A percentile compares a stretch with the other conserved stretches of the same genome.
Conservation (phyloP, 116 monocot species). For the Cymodocea nodosa region DNA sequence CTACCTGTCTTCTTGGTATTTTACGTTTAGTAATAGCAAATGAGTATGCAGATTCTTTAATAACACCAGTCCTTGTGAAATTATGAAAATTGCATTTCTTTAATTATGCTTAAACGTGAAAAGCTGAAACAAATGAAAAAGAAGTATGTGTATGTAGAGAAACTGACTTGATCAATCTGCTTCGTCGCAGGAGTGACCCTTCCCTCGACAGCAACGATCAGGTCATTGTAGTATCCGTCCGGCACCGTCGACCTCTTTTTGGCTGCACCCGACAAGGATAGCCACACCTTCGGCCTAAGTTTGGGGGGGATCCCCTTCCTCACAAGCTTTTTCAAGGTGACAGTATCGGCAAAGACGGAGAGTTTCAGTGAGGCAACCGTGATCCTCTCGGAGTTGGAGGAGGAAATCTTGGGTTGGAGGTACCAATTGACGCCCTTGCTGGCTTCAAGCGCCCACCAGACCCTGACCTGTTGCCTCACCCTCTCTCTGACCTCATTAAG, state of each 20-base stretch:
- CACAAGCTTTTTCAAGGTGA: slow-evolving; percentile 56
- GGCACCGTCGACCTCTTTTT: slow-evolving; percentile 94
- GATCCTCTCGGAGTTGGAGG: slow-evolving; percentile 33
- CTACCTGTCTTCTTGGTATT: no score
- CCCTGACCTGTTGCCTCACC: slow-evolving; percentile 65
- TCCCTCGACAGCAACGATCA: slow-evolving; percentile 67
- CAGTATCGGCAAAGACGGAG: slow-evolving; percentile 49
- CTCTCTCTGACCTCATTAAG: slow-evolving; percentile 92
- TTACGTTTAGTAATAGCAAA: no score
- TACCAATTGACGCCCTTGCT: slow-evolving; percentile 92
- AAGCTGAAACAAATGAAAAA: neutral
- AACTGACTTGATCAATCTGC: slow-evolving; percentile 91
- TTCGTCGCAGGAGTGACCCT: slow-evolving; percentile 70
- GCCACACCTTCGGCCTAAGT: slow-evolving; percentile 74
- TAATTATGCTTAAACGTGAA: no score
- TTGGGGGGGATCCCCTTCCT: slow-evolving; percentile 80
- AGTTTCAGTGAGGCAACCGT: slow-evolving; percentile 49
- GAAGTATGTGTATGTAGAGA: neutral
- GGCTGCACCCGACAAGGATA: slow-evolving; percentile 68
- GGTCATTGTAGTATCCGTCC: slow-evolving; percentile 82
- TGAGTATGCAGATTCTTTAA: no score
- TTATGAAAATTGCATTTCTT: no score
- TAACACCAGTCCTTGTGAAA: no score
- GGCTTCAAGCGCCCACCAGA: slow-evolving; percentile 84
- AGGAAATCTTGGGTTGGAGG: slow-evolving; percentile 53